Base-by-base conservation (phyloP, 129 eudicot genomes). In the Pulicaria dysenterica region DNA sequence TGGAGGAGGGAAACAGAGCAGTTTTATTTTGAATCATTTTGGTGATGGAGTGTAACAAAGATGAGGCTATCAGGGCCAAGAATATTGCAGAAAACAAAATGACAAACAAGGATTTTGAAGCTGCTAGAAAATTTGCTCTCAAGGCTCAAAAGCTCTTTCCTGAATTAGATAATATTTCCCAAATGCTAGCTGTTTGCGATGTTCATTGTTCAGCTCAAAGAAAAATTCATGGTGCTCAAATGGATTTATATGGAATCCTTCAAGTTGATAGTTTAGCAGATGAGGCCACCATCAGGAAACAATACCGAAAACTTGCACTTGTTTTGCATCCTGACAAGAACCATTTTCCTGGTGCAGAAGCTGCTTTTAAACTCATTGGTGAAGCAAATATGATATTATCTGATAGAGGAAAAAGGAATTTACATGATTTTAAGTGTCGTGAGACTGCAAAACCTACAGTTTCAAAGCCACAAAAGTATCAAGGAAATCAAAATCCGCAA, bases 301-400 rank as follows among this genome's bases (percentile, higher is more conserved):
- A 94, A 34, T 94, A 87, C 65, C 72, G 92, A 55, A 85, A 85
- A 72, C 92, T 94, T 64, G 98, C 98, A 42, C 91, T 94, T 4
- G 15, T 48, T 64, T 92, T 94, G 42, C 98, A 94, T 79, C 98
- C 98, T 3, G 98, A 94, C 66, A 94, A 94, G 74, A 94, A 94
- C 83, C 83, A 82, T 40, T 88, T 85, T 63, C 87, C 91, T 13
- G 98, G 98, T 58, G 98, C 98, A 41, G 98, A 94, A 85, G 82
- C 95, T 74, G 98, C 98, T 58, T 94, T 94, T 71, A 94, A 89
- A 86, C 76, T 94, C 65, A 81, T 94, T 62, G 86, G 89, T 49
- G 88, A 90, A 75, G 96, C 98, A 19, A 84, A 90, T 70, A 77
- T 67, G 70, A 83, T 90, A 67, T 89, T 94, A 39, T 86, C 91